These are phyloP conservation scores for Fusarium algeriense DNA, from an alignment of 2,329 filamentous ascomycete genomes.

Conservation along the genomic window DNA sequence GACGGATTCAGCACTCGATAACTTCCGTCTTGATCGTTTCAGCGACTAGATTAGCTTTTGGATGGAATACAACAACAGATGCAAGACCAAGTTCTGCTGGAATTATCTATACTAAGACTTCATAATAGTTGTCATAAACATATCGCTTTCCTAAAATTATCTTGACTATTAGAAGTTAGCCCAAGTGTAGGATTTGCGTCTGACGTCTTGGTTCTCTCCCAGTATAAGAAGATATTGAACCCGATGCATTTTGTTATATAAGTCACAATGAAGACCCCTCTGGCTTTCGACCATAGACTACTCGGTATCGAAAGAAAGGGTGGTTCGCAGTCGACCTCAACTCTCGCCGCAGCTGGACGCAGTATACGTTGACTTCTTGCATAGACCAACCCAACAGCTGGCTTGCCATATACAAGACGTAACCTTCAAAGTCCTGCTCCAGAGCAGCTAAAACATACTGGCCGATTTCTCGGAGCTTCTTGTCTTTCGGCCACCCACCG, in stretches of 20 bases:
- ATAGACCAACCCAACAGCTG: constrained; percentile 10
- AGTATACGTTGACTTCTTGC: constrained; percentile 5
- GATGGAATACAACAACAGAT: too few species aligned
- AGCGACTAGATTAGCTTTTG: rapidly evolving
- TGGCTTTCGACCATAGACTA: not conserved
- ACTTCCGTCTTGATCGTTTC: not conserved
- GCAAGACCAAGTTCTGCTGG: too few species aligned
- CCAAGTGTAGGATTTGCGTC: too few species aligned
- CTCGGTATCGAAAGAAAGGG: constrained; percentile 11
- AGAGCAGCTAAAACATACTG: constrained; percentile 3
- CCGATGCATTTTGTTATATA: rapidly evolving
- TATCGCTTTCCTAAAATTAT: too few species aligned
- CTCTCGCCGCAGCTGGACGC: constrained; percentile 2
- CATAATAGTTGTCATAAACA: too few species aligned
- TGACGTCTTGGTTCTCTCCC: too few species aligned
- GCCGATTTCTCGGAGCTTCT: not conserved
- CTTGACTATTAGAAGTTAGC: too few species aligned
- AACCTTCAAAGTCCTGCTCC: constrained; percentile 4
- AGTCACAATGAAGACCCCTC: not conserved
- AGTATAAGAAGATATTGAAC: too few species aligned
- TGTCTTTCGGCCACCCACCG: not conserved
- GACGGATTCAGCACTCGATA: not conserved
- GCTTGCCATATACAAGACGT: constrained; percentile 9
- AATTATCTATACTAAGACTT: too few species aligned
- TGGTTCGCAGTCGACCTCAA: not conserved